A percentile compares a stretch with the other conserved stretches of the same genome.
Conservation (phyloP, 1,284 basidiomycete genomes). For the Pterula multifida region DNA sequence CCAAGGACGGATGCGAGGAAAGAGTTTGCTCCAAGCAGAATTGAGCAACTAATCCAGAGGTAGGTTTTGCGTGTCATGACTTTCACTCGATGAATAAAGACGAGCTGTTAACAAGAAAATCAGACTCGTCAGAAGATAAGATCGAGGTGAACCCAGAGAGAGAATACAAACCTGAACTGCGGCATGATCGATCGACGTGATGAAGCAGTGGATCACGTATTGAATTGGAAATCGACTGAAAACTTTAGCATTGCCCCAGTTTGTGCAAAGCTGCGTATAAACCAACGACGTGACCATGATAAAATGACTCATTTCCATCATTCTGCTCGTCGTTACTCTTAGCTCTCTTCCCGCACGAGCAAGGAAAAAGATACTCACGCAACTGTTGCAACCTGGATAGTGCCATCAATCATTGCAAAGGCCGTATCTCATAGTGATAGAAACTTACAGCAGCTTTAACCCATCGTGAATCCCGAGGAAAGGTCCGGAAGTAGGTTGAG, state of each 20-base stretch:
- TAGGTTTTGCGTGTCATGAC: neutral
- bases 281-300: neutral
- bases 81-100: neutral
- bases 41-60: neutral
- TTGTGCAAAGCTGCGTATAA: neutral
- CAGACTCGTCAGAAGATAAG: no score
- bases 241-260: neutral
- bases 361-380: no score
- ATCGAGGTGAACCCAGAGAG: neutral
- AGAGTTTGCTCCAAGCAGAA: neutral
- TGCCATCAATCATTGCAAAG: no score
- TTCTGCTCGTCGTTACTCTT: no score
- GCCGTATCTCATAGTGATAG: no score
- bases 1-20: neutral
- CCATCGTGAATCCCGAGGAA: neutral
- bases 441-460: neutral
- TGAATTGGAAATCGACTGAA: neutral
- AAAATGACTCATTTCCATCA: neutral
- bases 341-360: no score
- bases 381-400: no score
- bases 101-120: neutral
- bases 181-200: neutral
- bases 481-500: neutral
- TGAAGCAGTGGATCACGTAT: neutral
- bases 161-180: neutral